Percentiles rank a stretch among this genome's conserved stretches.
These are phyloP conservation scores for Spirogloea muscicola DNA, from an alignment of 139 green algal species.

Conservation along the genomic window DNA sequence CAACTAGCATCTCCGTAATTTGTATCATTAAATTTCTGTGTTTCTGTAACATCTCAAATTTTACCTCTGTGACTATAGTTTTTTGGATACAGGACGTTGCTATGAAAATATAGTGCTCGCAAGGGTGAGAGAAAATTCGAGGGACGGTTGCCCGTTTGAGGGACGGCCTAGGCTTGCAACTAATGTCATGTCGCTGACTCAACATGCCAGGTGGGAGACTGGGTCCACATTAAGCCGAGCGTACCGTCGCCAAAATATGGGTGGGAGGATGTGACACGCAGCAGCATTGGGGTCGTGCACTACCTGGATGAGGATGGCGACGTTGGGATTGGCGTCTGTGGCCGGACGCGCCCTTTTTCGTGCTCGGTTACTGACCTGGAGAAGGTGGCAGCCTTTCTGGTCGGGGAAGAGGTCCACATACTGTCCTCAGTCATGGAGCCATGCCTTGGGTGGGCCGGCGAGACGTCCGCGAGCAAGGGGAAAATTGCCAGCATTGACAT, in stretches of 20 bases:
- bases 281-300: constrained; percentile 13
- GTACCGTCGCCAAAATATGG: constrained; percentile 25
- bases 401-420: constrained; percentile 15
- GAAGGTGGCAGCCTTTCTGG: constrained; percentile 3
- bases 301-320: constrained; percentile 22
- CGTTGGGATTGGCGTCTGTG: constrained; percentile 10
- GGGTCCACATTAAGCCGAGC: constrained; percentile 7
- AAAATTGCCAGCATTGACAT: constrained; percentile 30
- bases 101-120: too few relatives aligned
- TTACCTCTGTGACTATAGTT: too few relatives aligned
- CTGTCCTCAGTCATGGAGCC: constrained; percentile 4
- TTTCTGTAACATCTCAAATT: too few relatives aligned
- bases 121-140: too few relatives aligned
- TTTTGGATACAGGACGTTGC: too few relatives aligned
- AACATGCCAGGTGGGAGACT: constrained; percentile 31
- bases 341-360: neutral
- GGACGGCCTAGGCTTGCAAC: too few relatives aligned
- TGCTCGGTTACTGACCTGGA: constrained; percentile 19
- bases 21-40: neutral
- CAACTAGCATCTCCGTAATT: neutral
- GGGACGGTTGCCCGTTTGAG: too few relatives aligned
- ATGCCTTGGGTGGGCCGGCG: constrained; percentile 7
- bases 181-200: too few relatives aligned
- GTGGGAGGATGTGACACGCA: constrained; percentile 28
- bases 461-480: constrained; percentile 8